These are phyloP conservation scores for Vishniacozyma victoriae DNA, from an alignment of 768 basidiomycete species.

Conservation along the genomic window DNA sequence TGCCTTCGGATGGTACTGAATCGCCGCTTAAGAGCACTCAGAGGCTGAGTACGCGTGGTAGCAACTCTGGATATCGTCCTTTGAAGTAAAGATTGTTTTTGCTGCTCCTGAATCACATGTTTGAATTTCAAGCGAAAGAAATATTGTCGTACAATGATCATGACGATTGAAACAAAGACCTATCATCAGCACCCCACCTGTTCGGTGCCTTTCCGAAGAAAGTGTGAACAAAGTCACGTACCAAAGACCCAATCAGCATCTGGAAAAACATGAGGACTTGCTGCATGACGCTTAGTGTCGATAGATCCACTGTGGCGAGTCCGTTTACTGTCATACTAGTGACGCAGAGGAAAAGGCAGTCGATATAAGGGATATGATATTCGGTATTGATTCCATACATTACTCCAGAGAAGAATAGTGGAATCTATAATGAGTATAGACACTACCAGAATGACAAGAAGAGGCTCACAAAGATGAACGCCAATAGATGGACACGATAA, in stretches of 20 bases:
- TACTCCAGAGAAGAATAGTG: slow-evolving; percentile 70
- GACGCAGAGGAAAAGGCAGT: slow-evolving; percentile 46
- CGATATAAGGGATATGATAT: slow-evolving; percentile 46
- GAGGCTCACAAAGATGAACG: slow-evolving; percentile 48
- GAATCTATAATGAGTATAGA: slow-evolving; percentile 50
- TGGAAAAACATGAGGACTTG: slow-evolving; percentile 50
- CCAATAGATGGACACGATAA: slow-evolving; percentile 52
- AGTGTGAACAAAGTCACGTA: slow-evolving; percentile 13
- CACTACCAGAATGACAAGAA: neutral
- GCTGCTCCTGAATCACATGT: slow-evolving; percentile 34
- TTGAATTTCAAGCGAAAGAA: slow-evolving; percentile 43
- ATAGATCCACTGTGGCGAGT: slow-evolving; percentile 46
- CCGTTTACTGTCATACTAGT: slow-evolving; percentile 47
- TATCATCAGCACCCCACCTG: slow-evolving; percentile 1
- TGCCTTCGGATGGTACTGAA: slow-evolving; percentile 25
- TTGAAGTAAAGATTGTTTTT: slow-evolving; percentile 15
- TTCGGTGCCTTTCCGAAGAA: neutral
- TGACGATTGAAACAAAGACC: slow-evolving; percentile 43
- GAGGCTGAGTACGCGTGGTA: slow-evolving; percentile 10
- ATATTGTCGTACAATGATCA: slow-evolving; percentile 44
- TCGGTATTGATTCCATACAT: slow-evolving; percentile 73
- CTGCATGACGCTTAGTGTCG: slow-evolving; percentile 42
- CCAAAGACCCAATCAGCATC: slow-evolving; percentile 53
- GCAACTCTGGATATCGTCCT: slow-evolving; percentile 28
- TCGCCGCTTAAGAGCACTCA: slow-evolving; percentile 17